These are phyloP conservation scores for Phytophthora ohioensis DNA, from an alignment of 352 stramenopile species.

Conservation along the genomic window DNA sequence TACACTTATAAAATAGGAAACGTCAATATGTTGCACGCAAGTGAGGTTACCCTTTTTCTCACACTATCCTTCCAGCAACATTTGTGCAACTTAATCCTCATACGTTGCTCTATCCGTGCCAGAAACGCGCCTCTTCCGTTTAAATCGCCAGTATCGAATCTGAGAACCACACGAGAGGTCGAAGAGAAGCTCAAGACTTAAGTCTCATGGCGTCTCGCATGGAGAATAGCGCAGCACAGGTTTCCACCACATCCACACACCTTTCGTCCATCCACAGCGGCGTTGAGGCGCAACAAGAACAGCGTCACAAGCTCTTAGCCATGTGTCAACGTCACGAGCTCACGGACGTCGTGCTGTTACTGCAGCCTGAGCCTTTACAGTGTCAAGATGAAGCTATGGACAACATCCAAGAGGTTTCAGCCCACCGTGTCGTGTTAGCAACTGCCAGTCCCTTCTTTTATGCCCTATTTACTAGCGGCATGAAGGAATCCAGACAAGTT, in stretches of 20 bases:
- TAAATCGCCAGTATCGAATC: slow-evolving; percentile 9
- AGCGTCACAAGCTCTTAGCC: slow-evolving; percentile 57
- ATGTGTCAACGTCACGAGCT: slow-evolving; percentile 60
- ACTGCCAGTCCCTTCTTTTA: slow-evolving; percentile 75
- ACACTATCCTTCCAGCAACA: not conserved
- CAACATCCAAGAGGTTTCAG: slow-evolving; percentile 44
- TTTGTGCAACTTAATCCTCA: not conserved
- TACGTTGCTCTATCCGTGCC: not conserved
- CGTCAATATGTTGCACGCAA: no score
- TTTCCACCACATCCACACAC: not conserved
- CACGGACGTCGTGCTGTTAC: slow-evolving; percentile 71
- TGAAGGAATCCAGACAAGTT: slow-evolving; percentile 56
- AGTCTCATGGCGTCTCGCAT: slow-evolving; percentile 32
- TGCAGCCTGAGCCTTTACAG: slow-evolving; percentile 43
- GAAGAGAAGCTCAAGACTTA: not conserved
- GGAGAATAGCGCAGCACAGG: slow-evolving; percentile 35
- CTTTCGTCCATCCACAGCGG: slow-evolving; percentile 25
- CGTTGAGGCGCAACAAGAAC: slow-evolving; percentile 27
- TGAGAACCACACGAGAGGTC: slow-evolving; percentile 20
- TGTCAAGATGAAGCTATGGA: slow-evolving; percentile 1
- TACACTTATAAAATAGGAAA: no score
- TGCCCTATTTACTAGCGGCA: slow-evolving; percentile 79
- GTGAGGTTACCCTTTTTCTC: no score
- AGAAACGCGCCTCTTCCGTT: slow-evolving; percentile 1
- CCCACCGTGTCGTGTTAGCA: slow-evolving; percentile 72